Conservation (phyloP, 805 yeast genomes). For the Metschnikowia lunata region DNA sequence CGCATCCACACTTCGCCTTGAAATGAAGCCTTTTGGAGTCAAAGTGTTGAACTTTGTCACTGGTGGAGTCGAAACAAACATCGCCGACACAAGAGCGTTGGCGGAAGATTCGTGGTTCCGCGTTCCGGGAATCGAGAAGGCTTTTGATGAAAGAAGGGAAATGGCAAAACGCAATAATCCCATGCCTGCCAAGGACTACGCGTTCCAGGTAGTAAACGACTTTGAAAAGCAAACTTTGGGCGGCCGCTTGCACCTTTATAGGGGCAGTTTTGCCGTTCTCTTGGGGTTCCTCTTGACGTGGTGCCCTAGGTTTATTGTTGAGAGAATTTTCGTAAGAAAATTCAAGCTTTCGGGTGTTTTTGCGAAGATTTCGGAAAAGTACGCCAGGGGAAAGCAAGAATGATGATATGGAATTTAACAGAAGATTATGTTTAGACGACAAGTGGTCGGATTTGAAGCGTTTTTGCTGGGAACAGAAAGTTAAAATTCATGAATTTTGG, state of each 20-base stretch:
- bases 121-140: slow-evolving; percentile 45
- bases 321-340: slow-evolving; percentile 34
- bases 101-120: slow-evolving; percentile 54
- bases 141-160: slow-evolving; percentile 47
- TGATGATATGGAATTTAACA: no score
- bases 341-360: slow-evolving; percentile 27
- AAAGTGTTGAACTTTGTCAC: slow-evolving; percentile 65
- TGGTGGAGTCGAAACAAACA: slow-evolving; percentile 71
- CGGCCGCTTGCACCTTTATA: slow-evolving; percentile 46
- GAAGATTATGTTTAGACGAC: no score
- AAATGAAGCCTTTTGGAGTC: slow-evolving; percentile 68
- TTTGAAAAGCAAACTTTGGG: slow-evolving; percentile 34
- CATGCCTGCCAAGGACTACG: slow-evolving; percentile 55
- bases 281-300: slow-evolving; percentile 30
- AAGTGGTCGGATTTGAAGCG: no score
- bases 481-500: no score
- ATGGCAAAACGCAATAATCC: slow-evolving; percentile 62
- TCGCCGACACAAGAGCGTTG: slow-evolving; percentile 60
- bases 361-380: slow-evolving; percentile 22
- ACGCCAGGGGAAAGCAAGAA: slow-evolving; percentile 2
- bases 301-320: slow-evolving; percentile 48
- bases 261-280: slow-evolving; percentile 47
- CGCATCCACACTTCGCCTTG: slow-evolving; percentile 58
- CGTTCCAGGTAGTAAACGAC: slow-evolving; percentile 50
- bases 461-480: no score